Conservation (phyloP, 108 stramenopile genomes). For the Cyclotella baltica region DNA sequence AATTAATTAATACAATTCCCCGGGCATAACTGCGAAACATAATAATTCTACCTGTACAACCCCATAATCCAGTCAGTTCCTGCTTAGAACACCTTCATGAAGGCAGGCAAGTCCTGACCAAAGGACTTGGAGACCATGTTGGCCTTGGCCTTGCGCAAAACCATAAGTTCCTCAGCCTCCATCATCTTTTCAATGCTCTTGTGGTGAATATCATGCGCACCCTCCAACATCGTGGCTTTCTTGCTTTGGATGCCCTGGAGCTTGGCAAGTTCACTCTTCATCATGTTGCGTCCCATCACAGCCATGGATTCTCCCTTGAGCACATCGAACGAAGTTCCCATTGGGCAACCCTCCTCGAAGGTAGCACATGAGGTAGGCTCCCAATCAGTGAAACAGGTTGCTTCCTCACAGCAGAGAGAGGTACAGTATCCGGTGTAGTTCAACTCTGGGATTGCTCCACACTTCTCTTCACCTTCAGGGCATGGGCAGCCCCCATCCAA, state of each 20-base stretch:
- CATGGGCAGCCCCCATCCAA: conserved; percentile 23
- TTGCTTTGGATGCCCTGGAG: background rate
- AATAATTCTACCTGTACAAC: no score
- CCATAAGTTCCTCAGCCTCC: conserved; percentile 1
- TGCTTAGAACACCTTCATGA: conserved; percentile 10
- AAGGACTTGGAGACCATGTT: background rate
- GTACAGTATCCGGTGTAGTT: conserved; percentile 10
- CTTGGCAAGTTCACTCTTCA: background rate
- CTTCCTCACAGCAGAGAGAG: conserved; percentile 14
- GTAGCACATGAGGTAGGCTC: conserved; percentile 4
- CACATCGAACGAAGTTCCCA: background rate
- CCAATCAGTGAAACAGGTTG: conserved; percentile 16
- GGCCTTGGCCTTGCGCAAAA: background rate
- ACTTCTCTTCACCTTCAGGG: conserved; percentile 16
- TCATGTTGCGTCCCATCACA: background rate
- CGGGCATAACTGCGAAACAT: no score
- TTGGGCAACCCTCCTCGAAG: conserved; percentile 15
- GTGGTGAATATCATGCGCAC: background rate
- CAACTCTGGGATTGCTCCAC: conserved; percentile 6
- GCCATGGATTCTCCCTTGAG: background rate
- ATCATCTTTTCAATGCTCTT: conserved; percentile 9
- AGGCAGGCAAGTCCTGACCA: background rate
- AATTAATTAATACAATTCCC: no score
- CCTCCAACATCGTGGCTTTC: background rate
- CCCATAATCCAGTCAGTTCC: no score